Conservation (phyloP, 2,329 filamentous ascomycete species). For the Pseudogymnoascus sp. region DNA sequence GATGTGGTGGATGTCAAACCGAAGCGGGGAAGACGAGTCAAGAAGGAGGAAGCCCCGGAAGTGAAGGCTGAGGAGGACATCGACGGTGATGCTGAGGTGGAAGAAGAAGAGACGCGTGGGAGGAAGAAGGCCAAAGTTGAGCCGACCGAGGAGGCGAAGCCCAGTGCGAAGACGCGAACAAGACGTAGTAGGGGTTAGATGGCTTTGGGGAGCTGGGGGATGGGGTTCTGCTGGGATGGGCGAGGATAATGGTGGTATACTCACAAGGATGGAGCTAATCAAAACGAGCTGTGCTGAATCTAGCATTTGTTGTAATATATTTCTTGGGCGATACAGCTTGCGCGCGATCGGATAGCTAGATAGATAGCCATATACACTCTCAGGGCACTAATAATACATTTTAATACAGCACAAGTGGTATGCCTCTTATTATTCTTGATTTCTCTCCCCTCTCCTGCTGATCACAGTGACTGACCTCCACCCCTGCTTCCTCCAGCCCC, state of each 20-base stretch:
- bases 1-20: conserved; percentile 23
- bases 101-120: conserved; percentile 7
- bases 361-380: background rate
- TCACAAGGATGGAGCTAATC: background rate
- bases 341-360: background rate
- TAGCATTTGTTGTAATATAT: background rate
- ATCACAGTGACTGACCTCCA: background rate
- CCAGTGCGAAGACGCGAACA: background rate
- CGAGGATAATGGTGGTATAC: background rate
- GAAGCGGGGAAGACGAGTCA: conserved; percentile 26
- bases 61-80: too few species aligned
- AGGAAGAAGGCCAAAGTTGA: background rate
- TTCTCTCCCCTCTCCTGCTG: background rate
- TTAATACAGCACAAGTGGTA: background rate
- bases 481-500: background rate
- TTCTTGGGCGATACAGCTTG: background rate
- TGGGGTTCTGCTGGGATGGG: background rate
- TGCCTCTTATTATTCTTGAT: background rate
- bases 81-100: conserved; percentile 15
- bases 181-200: background rate
- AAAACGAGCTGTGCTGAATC: background rate
- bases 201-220: background rate
- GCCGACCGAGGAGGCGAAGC: conserved; percentile 16
- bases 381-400: background rate
- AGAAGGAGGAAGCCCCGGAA: conserved; percentile 21